Conservation (phyloP, 768 basidiomycete species). For the Pulveroboletus sp. region DNA sequence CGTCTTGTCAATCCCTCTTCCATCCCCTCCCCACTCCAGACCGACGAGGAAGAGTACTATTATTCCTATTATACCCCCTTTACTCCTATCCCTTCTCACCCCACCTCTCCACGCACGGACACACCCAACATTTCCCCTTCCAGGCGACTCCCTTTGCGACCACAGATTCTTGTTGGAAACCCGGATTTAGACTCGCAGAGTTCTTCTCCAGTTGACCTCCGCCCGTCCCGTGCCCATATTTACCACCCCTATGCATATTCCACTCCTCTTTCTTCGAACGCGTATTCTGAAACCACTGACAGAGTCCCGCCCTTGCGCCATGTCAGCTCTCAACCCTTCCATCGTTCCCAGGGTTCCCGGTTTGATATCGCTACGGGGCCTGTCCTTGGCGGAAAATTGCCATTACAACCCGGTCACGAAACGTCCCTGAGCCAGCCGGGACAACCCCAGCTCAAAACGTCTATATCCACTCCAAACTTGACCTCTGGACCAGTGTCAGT, state of each 20-base stretch:
- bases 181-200: slow-evolving; percentile 15
- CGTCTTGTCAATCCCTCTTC: slow-evolving; percentile 10
- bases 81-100: slow-evolving; percentile 12
- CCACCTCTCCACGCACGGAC: slow-evolving; percentile 2
- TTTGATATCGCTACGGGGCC: not conserved
- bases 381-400: not conserved
- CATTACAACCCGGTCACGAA: slow-evolving; percentile 6
- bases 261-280: slow-evolving; percentile 17
- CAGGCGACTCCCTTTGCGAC: slow-evolving; percentile 16
- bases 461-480: slow-evolving; percentile 66
- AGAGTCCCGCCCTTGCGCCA: slow-evolving; percentile 14
- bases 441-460: slow-evolving; percentile 40
- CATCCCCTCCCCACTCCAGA: slow-evolving; percentile 19
- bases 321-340: slow-evolving; percentile 23
- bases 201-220: slow-evolving; percentile 13
- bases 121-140: slow-evolving; percentile 11
- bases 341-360: slow-evolving; percentile 8
- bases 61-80: slow-evolving; percentile 48
- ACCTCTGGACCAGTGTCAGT: slow-evolving; percentile 20
- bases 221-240: slow-evolving; percentile 24
- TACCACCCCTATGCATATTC: slow-evolving; percentile 53
- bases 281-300: not conserved
- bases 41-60: slow-evolving; percentile 45
- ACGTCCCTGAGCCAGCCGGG: not conserved
- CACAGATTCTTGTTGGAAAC: slow-evolving; percentile 10